Base-by-base conservation (phyloP, 257 asterid genomes). In the Cruciata laevipes region DNA sequence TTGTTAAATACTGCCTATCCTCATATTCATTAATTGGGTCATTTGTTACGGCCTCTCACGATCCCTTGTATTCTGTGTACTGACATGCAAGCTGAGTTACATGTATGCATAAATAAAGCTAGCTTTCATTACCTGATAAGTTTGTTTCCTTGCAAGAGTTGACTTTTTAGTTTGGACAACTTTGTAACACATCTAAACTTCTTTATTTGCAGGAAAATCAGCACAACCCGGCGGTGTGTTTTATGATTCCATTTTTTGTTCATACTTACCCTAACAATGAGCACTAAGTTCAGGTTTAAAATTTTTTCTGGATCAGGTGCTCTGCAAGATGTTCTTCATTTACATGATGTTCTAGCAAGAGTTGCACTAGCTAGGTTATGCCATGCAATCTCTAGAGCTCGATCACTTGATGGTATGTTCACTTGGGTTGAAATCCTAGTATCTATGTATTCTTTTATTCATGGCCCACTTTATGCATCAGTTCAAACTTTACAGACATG, bases 301-400 rank as follows among this genome's bases (percentile, higher is more conserved):
- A 75, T 49, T 79, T 82, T 79, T 66, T 74, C 67, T 79, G 79
- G 77, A 85, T 72, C 88, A 94, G 99, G 97, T 74, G 91, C 96
- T 57, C 84, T 94, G 76, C 95, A 85, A 76, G 97, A 94, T 87
- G 86, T 94, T 84, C 95, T 94, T 69, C 97, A 90, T 79, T 84
- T 94, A 89, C 97, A 90, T 79, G 99, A 94, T 68, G 99, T 90
- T 77, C 96, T 94, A 69, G 99, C 99, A 62, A 85, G 99, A 87
- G 97, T 94, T 76, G 96, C 97, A 66, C 89, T 94, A 69, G 93
- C 97, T 74, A 88, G 84, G 80, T 85, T 94, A 82, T 94, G 99
- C 82, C 95, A 94, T 73, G 69, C 89, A 7, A 77, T 94, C 73
- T 83, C 96, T 53, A 85, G 99, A 82, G 96, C 99, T 72, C 91